Base-by-base conservation (phyloP, 2,329 filamentous ascomycete genomes). In the Drechmeria coniospora region DNA sequence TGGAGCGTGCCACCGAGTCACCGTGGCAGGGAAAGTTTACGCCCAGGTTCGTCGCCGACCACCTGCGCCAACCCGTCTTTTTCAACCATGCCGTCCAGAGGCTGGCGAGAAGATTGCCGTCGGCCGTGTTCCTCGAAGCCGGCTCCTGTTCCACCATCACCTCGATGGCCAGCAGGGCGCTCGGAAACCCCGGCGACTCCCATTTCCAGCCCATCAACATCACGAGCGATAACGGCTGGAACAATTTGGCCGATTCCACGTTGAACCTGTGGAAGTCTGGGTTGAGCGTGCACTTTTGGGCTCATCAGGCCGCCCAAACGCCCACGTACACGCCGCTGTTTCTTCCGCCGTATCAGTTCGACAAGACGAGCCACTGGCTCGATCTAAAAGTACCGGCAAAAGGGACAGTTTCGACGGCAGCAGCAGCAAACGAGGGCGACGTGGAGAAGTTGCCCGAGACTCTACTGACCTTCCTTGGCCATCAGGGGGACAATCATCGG, bases 311-410 rank as follows among this genome's bases (percentile, higher is more conserved):
- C 3, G 10, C 5, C 0, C 53, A 61, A 28, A 45, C 32, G 0
- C 1, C 11, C 2, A 27, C 38, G 0, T 37, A 46, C 15, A 20
- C 25, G 10, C 33, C 27, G 0, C 14, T 56, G 4, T 18, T 47
- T 0, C 39, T 62, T 1, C 57, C 57, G 0, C 51, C 56, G 0
- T 59, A 60, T 30, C 56, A 60, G 23, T 61, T 62, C 32, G 54
- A 59, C 10, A 49, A 51, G 24, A 26, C 39, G 0, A 28, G 39
- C 0, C 56, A 60, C 27, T 60, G 56, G 56, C 25, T 59, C 9
- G 43, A 53, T 2, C 27, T 51, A 4, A 52, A 42, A 27, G 15
- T 24, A 18, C 39, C 17, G 10, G 8, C 21, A 9, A 17, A 31
- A 6, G 8, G 3, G 15, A 18, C 4, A 18, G 21, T 21, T 11